Base-by-base conservation (phyloP, 2,329 filamentous ascomycete species). In the Graphilbum sp. region DNA sequence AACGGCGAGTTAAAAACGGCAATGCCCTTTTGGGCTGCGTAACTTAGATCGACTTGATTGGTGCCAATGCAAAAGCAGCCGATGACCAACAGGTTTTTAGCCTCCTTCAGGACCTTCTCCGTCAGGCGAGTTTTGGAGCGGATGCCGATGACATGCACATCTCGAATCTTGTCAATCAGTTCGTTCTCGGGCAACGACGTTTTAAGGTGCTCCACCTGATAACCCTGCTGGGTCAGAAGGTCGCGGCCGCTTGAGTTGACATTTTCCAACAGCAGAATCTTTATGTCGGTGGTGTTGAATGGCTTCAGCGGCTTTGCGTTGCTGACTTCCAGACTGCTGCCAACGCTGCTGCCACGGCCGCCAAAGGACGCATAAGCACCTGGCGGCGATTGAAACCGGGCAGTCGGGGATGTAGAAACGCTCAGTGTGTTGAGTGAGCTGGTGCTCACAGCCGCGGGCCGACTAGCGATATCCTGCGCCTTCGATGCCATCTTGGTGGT, bases 31-130 rank as follows among this genome's bases (percentile, higher is more conserved):
- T 71, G 69, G 35, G 85, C 85, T 23, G 86, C 85, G 54, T 75
- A 88, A 44, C 84, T 72, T 43, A 93, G 74, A 55, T 93, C 79
- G 47, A 94, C 86, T 58, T 93, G 86, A 63, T 93, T 96, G 41
- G 90, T 98, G 47, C 90, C 90, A 51, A 98, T 98, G 59, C 90
- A 98, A 71, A 98, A 98, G 65, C 90, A 98, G 43, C 90, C 90
- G 50, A 96, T 75, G 44, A 95, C 90, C 42, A 96, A 80, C 38
- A 98, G 71, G 57, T 95, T 93, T 64, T 87, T 92, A 39, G 90
- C 90, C 56, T 92, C 79, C 40, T 74, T 70, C 43, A 98, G 70
- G 21, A 98, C 83, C 52, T 77, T 79, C 45, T 81, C 78, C 9
- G 77, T 88, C 54, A 98, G 72, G 64, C 90, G 94, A 25, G 90